These are phyloP conservation scores for Canna indica DNA, from an alignment of 176 grass and related monocot species.

Conservation along the genomic window DNA sequence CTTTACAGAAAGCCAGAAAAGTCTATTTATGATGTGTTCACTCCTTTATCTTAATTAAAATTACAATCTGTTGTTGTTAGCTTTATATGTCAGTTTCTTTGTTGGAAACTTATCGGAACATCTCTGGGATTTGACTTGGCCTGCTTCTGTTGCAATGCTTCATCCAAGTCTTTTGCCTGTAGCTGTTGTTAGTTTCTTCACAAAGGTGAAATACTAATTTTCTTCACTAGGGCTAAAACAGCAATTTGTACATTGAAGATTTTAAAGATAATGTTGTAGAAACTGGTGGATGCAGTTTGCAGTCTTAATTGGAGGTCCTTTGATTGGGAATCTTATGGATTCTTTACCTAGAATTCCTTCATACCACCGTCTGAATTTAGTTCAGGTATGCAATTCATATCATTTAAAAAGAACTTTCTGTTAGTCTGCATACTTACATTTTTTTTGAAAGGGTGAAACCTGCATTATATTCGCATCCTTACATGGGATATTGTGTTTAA, in stretches of 20 bases:
- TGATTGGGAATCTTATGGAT: conserved; percentile 39
- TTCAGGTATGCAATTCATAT: conserved; percentile 27
- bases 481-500: not conserved
- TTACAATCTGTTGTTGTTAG: not conserved
- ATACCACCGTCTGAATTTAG: conserved; percentile 26
- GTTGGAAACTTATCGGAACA: conserved; percentile 44
- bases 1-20: too few relatives aligned
- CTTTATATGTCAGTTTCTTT: conserved; percentile 41
- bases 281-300: conserved; percentile 27
- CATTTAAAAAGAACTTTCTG: not conserved
- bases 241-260: not conserved
- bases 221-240: not conserved
- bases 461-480: not conserved
- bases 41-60: not conserved
- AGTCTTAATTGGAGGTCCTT: conserved; percentile 40
- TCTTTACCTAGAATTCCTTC: conserved; percentile 38
- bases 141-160: conserved; percentile 43
- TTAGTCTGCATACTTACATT: too few relatives aligned
- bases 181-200: conserved; percentile 48
- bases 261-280: not conserved
- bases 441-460: too few relatives aligned
- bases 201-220: conserved; percentile 32
- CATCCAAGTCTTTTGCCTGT: conserved; percentile 50
- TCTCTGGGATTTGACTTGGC: conserved; percentile 68
- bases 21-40: not conserved